These are phyloP conservation scores for Malus fusca DNA, from an alignment of 306 rosid genomes.

Conservation along the genomic window DNA sequence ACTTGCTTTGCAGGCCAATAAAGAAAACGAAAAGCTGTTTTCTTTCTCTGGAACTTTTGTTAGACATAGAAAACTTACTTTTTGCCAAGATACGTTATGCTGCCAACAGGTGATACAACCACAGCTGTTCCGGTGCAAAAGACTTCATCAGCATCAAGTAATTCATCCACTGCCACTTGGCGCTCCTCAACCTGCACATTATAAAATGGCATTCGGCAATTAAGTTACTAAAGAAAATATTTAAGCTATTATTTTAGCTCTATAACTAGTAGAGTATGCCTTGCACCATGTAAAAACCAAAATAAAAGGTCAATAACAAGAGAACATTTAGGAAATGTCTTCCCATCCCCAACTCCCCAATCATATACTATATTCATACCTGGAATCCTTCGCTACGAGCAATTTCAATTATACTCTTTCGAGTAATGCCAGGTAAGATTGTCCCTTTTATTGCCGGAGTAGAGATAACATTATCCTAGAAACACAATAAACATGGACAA, in stretches of 20 bases:
- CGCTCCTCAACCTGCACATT: slow-evolving; percentile 89
- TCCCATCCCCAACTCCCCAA: background rate
- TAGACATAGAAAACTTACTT: slow-evolving; percentile 34
- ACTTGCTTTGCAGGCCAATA: background rate
- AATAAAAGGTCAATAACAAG: background rate
- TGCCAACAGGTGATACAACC: slow-evolving; percentile 95
- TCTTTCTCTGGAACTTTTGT: background rate
- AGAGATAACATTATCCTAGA: slow-evolving; percentile 60
- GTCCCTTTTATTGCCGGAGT: slow-evolving; percentile 93
- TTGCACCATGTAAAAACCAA: slow-evolving; percentile 1
- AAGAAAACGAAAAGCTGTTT: background rate
- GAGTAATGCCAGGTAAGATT: slow-evolving; percentile 92
- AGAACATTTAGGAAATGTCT: background rate
- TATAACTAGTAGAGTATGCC: background rate
- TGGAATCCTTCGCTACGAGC: slow-evolving; percentile 82
- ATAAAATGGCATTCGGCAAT: slow-evolving; percentile 2
- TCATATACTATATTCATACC: slow-evolving; percentile 38
- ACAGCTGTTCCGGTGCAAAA: slow-evolving; percentile 97
- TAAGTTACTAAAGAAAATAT: background rate
- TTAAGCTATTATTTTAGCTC: background rate
- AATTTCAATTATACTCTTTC: slow-evolving; percentile 91
- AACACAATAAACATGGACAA: slow-evolving; percentile 13
- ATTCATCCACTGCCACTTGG: slow-evolving; percentile 70
- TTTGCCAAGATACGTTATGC: slow-evolving; percentile 66
- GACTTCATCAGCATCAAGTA: slow-evolving; percentile 90